Conservation (phyloP, 1,284 basidiomycete species). For the Trichosporon sp. region DNA sequence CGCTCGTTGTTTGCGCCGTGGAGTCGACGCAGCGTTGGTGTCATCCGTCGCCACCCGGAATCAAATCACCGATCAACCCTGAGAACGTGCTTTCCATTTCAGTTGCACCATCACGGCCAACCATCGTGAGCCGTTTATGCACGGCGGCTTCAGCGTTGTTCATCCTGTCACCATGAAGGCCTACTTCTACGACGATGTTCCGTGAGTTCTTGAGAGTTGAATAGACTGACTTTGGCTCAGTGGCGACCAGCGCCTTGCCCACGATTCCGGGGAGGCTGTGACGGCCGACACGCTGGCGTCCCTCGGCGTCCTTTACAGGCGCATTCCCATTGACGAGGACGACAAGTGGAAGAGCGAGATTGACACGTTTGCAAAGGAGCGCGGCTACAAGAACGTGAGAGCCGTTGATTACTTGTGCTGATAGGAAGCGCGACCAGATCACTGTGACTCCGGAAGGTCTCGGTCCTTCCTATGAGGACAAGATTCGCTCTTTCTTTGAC, state of each 20-base stretch:
- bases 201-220: slow-evolving; percentile 44
- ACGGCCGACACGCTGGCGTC: slow-evolving; percentile 59
- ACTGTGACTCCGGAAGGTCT: slow-evolving; percentile 72
- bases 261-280: slow-evolving; percentile 68
- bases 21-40: background rate
- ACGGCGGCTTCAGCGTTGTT: background rate
- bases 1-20: background rate
- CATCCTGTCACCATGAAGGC: slow-evolving; percentile 64
- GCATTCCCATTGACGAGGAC: slow-evolving; percentile 63
- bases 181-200: slow-evolving; percentile 76
- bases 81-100: slow-evolving; percentile 7
- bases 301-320: slow-evolving; percentile 67
- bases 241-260: slow-evolving; percentile 74
- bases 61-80: slow-evolving; percentile 5
- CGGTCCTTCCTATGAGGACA: slow-evolving; percentile 75
- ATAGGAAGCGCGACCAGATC: slow-evolving; percentile 64
- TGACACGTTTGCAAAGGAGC: slow-evolving; percentile 65
- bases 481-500: slow-evolving; percentile 76
- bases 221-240: slow-evolving; percentile 33
- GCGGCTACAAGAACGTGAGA: slow-evolving; percentile 70
- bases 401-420: background rate
- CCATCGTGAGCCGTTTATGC: background rate
- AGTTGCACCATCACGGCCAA: background rate
- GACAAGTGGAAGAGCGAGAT: slow-evolving; percentile 60
- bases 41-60: slow-evolving; percentile 17